Evolutionary conservation across 2,329 filamentous ascomycete genomes (phyloP), one percentile per base, ranked within the genome.

Genomic region (Domatiomyces catenatus): DNA sequence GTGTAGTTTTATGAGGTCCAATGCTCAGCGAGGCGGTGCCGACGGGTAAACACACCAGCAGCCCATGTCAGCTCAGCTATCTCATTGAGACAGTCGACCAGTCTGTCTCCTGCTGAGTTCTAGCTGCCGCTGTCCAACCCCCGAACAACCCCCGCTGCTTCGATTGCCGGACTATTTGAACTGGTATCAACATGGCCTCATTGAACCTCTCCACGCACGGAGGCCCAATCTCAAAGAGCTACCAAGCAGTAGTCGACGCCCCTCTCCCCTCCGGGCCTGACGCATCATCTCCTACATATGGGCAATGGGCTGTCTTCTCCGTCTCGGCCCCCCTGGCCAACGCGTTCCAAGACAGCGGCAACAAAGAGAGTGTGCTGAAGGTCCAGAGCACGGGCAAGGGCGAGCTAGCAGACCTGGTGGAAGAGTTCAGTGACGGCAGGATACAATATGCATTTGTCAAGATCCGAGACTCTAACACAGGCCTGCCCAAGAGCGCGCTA

Each of bases 391-490:
- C 86, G 47, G 90, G 89, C 72, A 89, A 95, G 71, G 92, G 92
- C 56, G 90, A 98, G 68, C 74, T 98, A 55, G 73, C 80, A 51
- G 88, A 95, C 58, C 75, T 98, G 52, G 79, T 94, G 60, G 92
- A 98, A 59, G 92, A 98, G 57, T 94, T 98, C 69, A 96, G 83
- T 59, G 92, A 98, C 67, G 92, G 92, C 50, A 84, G 88, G 61
- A 84, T 98, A 59, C 92, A 98, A 69, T 98, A 95, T 69, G 92
- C 88, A 24, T 96, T 93, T 63, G 82, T 92, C 62, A 95, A 94
- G 70, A 83, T 98, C 71, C 94, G 89, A 67, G 92, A 98, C 65
- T 85, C 88, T 50, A 98, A 98, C 67, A 86, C 84, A 2, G 73
- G 75, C 19, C 78, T 98, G 15, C 88, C 90, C 47, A 98, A 98